Percentiles rank a stretch among this genome's conserved stretches.
These are phyloP conservation scores for Acanthamoeba triangularis DNA, from an alignment of 208 protist species.

Conservation along the genomic window DNA sequence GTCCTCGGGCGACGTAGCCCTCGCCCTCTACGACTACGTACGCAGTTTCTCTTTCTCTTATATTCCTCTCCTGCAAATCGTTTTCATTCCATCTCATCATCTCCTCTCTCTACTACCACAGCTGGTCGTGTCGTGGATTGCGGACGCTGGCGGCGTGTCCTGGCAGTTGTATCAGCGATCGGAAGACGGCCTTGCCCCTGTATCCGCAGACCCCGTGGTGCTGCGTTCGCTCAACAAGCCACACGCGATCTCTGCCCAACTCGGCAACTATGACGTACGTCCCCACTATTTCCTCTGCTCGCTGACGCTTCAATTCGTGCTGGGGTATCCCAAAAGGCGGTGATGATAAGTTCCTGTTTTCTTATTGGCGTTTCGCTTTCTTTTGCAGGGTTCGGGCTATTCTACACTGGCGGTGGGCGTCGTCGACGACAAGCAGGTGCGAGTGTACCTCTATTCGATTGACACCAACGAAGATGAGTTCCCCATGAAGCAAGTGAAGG, in stretches of 20 bases:
- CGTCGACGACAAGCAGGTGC: neutral
- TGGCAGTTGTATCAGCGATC: neutral
- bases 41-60: neutral
- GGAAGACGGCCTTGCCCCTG: neutral
- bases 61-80: neutral
- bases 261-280: constrained; percentile 22
- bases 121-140: constrained; percentile 11
- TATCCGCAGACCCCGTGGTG: neutral
- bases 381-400: neutral
- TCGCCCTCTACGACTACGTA: neutral
- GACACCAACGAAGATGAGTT: neutral
- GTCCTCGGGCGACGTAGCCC: neutral
- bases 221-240: neutral
- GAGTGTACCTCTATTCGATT: constrained; percentile 10
- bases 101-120: neutral
- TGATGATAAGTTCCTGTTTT: neutral
- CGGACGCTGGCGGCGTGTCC: neutral
- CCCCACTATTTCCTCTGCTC: neutral
- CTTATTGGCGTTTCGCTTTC: neutral
- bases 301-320: too few species aligned
- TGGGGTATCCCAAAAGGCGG: too few species aligned
- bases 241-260: neutral
- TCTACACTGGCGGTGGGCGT: neutral
- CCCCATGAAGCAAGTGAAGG: constrained; percentile 2
- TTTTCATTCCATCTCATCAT: neutral